Evolutionary conservation across 352 stramenopile species (phyloP), one percentile per base, ranked within the genome.

Genomic region (Discostella stelligera): DNA sequence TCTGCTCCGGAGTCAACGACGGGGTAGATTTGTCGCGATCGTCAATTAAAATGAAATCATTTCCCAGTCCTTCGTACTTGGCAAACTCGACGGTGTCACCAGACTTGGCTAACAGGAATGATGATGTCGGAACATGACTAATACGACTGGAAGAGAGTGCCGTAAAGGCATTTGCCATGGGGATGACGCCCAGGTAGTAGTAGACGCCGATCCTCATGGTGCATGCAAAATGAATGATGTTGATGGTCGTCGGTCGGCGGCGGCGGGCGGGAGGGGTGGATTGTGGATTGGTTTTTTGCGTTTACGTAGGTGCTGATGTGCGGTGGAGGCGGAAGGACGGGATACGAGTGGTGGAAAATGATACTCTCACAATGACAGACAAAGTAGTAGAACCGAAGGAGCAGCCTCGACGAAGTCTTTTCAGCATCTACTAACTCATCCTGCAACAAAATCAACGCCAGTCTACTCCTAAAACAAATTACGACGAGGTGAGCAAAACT

Each of bases 31-130:
- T 79, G 63, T 95, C 84, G 25, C 90, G 83, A 85, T 95, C 90
- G 74, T 96, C 91, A 71, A 96, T 89, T 60, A 96, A 79, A 58
- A 96, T 91, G 66, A 96, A 96, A 83, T 96, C 93, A 83, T 96
- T 96, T 30, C 93, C 93, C 21, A 96, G 82, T 41, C 93, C 93
- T 76, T 96, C 89, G 78, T 96, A 96, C 61, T 96, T 96, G 66
- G 88, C 84, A 75, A 96, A 95, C 49, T 88, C 66, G 39, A 93
- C 75, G 1, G 63, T 55, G 23, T 80, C 71, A 0, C 65, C 65
- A 13, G 63, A 14, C 52, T 67, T 58, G 44, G 76, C 67, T 25
- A 27, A 67, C 16, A 71, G 49, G 8, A 23, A n/a, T 44, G 37
- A 44, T 44, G 37, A 44, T 44, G 2, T 44, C 7, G 37, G 37